Evolutionary conservation across 805 yeast genomes (phyloP).

Genomic region (Komagataella populi): DNA sequence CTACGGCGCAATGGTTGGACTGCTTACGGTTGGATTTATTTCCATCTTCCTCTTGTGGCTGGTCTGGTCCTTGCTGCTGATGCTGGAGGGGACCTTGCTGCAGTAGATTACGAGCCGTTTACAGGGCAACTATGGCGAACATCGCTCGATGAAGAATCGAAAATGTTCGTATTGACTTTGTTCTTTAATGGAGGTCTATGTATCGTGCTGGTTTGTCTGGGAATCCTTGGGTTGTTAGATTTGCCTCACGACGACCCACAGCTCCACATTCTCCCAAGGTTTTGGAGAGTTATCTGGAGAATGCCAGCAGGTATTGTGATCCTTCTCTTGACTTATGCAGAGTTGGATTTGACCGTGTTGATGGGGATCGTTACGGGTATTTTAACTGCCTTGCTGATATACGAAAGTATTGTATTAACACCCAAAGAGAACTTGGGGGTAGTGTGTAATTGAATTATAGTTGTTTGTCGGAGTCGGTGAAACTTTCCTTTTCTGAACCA

Average conservation of each 20-base stretch:
- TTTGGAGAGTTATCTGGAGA: constrained; percentile 25
- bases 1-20: constrained; percentile 30
- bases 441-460: neutral
- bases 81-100: constrained; percentile 36
- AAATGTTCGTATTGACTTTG: constrained; percentile 27
- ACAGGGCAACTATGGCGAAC: neutral
- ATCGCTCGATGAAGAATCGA: constrained; percentile 12
- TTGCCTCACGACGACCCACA: constrained; percentile 25
- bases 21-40: constrained; percentile 30
- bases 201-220: constrained; percentile 25
- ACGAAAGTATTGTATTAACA: constrained; percentile 4
- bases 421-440: neutral
- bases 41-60: constrained; percentile 39
- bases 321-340: constrained; percentile 5
- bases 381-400: constrained; percentile 4
- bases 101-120: constrained; percentile 12
- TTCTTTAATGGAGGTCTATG: constrained; percentile 41
- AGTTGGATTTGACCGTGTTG: constrained; percentile 6
- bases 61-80: constrained; percentile 43
- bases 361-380: constrained; percentile 6
- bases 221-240: constrained; percentile 29
- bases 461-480: neutral
- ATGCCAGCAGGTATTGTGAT: constrained; percentile 4
- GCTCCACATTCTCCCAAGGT: constrained; percentile 17
- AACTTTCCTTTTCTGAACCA: neutral